These are phyloP conservation scores for Teratosphaeria nubilosa DNA, from an alignment of 2,329 filamentous ascomycete species.

Conservation along the genomic window DNA sequence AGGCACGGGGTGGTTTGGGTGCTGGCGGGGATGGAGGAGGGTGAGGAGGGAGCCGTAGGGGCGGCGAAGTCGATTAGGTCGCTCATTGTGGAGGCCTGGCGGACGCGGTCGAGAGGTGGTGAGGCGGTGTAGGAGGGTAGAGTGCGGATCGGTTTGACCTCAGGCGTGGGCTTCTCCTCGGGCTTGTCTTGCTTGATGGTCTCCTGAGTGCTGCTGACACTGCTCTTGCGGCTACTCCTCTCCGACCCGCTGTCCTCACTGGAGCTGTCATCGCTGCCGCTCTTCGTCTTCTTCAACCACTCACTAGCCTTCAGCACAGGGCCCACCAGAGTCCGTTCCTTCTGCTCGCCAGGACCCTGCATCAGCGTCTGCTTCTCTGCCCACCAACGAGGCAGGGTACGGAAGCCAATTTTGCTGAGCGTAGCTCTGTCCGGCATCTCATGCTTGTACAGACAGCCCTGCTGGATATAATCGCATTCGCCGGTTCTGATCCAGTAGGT, in stretches of 20 bases:
- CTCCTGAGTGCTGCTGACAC: background rate
- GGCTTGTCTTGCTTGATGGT: background rate
- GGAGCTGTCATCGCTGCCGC: constrained; percentile 1
- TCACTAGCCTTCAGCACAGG: constrained; percentile 10
- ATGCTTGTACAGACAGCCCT: constrained; percentile 82
- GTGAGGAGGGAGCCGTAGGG: constrained; percentile 4
- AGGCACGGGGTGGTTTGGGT: background rate
- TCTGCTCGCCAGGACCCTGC: constrained; percentile 10
- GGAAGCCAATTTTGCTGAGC: constrained; percentile 53
- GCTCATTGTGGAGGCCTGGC: constrained; percentile 11
- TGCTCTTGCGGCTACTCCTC: background rate
- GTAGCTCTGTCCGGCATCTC: constrained; percentile 69
- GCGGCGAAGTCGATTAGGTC: constrained; percentile 20
- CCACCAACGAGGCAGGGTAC: constrained; percentile 47
- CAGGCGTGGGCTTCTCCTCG: background rate
- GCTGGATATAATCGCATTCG: constrained; percentile 73
- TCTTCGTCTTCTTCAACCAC: constrained; percentile 16
- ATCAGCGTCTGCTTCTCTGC: constrained; percentile 35
- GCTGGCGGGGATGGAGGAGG: background rate
- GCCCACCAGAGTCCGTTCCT: constrained; percentile 4
- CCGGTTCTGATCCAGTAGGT: constrained; percentile 85
- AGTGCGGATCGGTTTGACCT: background rate
- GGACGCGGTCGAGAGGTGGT: background rate
- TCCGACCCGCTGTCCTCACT: background rate
- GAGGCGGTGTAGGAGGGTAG: background rate